These are phyloP conservation scores for Flueggea neowawraea DNA, from an alignment of 441 rosid genomes.

Conservation along the genomic window DNA sequence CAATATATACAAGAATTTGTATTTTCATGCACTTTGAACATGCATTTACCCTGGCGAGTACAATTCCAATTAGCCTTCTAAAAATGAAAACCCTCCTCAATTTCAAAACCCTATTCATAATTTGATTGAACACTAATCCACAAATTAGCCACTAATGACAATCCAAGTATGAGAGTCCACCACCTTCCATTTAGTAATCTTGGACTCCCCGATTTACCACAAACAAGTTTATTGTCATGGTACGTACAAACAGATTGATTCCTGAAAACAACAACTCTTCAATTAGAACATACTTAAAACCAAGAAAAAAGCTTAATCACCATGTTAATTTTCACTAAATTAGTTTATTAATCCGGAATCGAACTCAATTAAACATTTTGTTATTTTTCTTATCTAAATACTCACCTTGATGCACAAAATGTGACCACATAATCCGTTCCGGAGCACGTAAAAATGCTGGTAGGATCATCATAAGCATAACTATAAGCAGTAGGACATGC, in stretches of 20 bases:
- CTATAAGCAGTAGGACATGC: slow-evolving; percentile 93
- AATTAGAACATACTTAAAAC: no score
- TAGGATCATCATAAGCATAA: slow-evolving; percentile 94
- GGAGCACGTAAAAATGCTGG: slow-evolving; percentile 73
- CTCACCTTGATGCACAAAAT: slow-evolving; percentile 70
- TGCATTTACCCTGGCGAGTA: no score
- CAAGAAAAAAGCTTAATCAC: no score
- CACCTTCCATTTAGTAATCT: slow-evolving; percentile 29
- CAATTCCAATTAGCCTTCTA: no score
- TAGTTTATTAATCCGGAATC: no score
- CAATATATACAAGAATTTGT: no score
- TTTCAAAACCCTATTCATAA: neutral
- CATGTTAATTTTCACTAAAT: no score
- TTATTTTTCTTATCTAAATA: neutral
- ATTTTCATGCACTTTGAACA: no score
- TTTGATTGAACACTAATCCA: neutral
- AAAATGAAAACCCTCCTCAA: no score
- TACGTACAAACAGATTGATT: slow-evolving; percentile 67
- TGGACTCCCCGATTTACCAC: slow-evolving; percentile 47
- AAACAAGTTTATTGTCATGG: slow-evolving; percentile 55
- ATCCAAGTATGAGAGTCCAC: slow-evolving; percentile 14
- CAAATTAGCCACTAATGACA: slow-evolving; percentile 4
- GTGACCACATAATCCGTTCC: slow-evolving; percentile 71
- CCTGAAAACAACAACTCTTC: slow-evolving; percentile 28
- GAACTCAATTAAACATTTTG: no score